These are phyloP conservation scores for Taxillus chinensis DNA, from an alignment of 164 flowering plant species.

Conservation along the genomic window DNA sequence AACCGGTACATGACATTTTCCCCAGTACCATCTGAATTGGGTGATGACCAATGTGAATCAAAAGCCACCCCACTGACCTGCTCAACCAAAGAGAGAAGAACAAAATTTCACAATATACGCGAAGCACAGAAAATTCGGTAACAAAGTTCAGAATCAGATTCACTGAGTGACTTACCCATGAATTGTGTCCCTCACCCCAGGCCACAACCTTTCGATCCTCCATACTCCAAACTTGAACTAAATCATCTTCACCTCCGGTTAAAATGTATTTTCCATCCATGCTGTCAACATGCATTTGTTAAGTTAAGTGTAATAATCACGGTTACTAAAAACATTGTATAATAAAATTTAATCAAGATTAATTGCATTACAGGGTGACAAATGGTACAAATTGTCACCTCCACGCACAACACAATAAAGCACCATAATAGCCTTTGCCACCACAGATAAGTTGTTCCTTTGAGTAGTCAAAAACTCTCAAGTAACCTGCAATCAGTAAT, in stretches of 20 bases:
- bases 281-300: conserved; percentile 28
- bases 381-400: conserved; percentile 37
- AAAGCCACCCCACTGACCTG: conserved; percentile 99
- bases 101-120: background rate
- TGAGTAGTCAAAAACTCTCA: conserved; percentile 84
- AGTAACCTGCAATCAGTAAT: conserved; percentile 57
- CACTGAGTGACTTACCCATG: conserved; percentile 61
- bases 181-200: conserved; percentile 98
- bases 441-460: conserved; percentile 87
- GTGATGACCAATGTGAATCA: conserved; percentile 90
- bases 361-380: background rate
- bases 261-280: conserved; percentile 85
- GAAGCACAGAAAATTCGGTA: background rate
- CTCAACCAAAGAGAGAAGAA: conserved; percentile 1
- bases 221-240: conserved; percentile 98
- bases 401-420: conserved; percentile 94
- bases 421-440: conserved; percentile 96
- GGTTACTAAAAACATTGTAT: background rate
- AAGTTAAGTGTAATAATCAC: background rate
- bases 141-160: conserved; percentile 1
- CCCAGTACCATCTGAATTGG: conserved; percentile 62
- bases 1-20: conserved; percentile 86
- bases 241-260: conserved; percentile 98
- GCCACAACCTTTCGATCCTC: conserved; percentile 94
- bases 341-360: background rate